Evolutionary conservation across 192 early-diverging fungal species (phyloP).

Genomic region (Diversispora epigaea): DNA sequence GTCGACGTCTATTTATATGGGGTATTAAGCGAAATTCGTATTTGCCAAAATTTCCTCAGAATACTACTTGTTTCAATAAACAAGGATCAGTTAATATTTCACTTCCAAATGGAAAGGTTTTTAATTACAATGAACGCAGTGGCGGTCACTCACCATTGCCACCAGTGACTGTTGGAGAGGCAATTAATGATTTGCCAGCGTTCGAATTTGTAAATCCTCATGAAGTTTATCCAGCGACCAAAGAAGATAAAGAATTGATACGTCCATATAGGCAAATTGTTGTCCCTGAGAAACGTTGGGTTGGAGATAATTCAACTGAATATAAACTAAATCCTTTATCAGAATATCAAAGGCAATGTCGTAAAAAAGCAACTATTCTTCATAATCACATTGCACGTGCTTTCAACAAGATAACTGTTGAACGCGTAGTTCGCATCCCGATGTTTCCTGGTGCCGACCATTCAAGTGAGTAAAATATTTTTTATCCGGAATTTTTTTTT

Average conservation of each 20-base stretch:
- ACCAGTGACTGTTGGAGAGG: constrained; percentile 59
- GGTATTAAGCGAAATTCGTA: constrained; percentile 52
- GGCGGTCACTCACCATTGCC: constrained; percentile 56
- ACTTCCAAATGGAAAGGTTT: constrained; percentile 44
- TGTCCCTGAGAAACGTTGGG: constrained; percentile 36
- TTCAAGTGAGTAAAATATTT: constrained; percentile 25
- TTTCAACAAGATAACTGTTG: constrained; percentile 51
- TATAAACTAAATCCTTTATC: constrained; percentile 46
- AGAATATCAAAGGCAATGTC: constrained; percentile 53
- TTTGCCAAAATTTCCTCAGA: constrained; percentile 60
- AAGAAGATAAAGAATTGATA: constrained; percentile 32
- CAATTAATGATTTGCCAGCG: constrained; percentile 66
- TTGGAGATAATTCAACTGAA: constrained; percentile 45
- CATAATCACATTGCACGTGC: constrained; percentile 51
- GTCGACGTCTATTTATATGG: constrained; percentile 67
- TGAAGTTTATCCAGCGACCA: constrained; percentile 41
- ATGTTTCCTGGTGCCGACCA: constrained; percentile 57
- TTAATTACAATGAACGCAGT: constrained; percentile 45
- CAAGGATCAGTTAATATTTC: constrained; percentile 43
- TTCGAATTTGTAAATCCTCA: constrained; percentile 66
- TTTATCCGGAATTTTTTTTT: too few relatives aligned
- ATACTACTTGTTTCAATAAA: constrained; percentile 53
- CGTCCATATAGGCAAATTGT: constrained; percentile 27
- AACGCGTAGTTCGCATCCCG: constrained; percentile 53
- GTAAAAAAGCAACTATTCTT: constrained; percentile 40